Base-by-base conservation (phyloP, 164 flowering plant species). In the Vitis labrusca region DNA sequence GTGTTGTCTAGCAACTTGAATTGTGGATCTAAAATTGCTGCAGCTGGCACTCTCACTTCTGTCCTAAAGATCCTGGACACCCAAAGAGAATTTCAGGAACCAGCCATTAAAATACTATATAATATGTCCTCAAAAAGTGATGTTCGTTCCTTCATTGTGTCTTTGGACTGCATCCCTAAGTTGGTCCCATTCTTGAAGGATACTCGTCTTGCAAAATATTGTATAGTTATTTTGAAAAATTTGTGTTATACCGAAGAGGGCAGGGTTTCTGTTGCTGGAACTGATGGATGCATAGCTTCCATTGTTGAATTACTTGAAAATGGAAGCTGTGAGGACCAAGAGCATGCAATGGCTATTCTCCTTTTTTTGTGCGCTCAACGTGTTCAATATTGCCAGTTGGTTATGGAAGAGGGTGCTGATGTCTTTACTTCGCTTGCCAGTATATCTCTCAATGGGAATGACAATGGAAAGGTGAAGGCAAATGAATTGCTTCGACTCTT, bases 331-430 rank as follows among this genome's bases (percentile, higher is more conserved):
- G 86, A 88, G 67, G 88, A 85, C 44, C 91, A 91, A 77, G 99
- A 92, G 71, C 80, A 83, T 72, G 90, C 91, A 10, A 81, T 89
- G 37, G 74, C 72, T 32, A 49, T 91, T 68, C 85, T 94, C 69
- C 87, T 88, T 47, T 74, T 83, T 9, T 67, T 94, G 59, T 92
- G 99, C 78, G 81, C 90, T 63, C 85, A 85, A 53, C 74, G 82
- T 15, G 58, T 66, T 44, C 75, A 85, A 27, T 88, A 84, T 66
- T 86, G 94, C 77, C 77, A 78, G 14, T 54, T 88, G 81, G 96
- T 88, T 32, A 71, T 86, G 91, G 80, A 82, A 1, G 98, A 88
- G 63, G 91, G 91, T 48, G 79, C 82, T 44, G 87, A 85, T 48
- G 83, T 89, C 23, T 79, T 92, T 62, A 85, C 96, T 44, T 32